Conservation (phyloP, 1,139 yeast genomes). For the Zygoascus sp. region DNA sequence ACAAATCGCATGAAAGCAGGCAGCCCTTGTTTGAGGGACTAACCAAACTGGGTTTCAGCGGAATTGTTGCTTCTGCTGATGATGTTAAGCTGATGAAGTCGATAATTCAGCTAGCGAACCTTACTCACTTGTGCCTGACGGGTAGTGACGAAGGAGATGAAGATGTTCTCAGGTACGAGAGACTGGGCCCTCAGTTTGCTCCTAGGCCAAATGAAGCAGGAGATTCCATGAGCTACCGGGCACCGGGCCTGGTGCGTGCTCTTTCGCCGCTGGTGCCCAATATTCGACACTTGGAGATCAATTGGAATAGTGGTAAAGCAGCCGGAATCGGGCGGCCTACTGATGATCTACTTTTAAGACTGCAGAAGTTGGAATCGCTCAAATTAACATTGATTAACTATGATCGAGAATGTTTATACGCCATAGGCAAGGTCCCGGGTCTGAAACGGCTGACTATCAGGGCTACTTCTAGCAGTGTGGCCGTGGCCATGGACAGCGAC, state of each 20-base stretch:
- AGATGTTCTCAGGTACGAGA: conserved; percentile 1
- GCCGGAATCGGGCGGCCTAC: not conserved
- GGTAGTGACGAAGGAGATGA: conserved; percentile 17
- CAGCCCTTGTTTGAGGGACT: conserved; percentile 9
- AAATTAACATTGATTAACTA: conserved; percentile 3
- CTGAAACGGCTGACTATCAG: conserved; percentile 6
- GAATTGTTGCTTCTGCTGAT: conserved; percentile 18
- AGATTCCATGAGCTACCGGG: conserved; percentile 1
- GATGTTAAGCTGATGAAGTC: conserved; percentile 13
- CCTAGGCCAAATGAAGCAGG: not conserved
- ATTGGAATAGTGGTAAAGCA: conserved; percentile 7
- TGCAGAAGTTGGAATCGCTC: conserved; percentile 6
- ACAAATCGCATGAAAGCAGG: not conserved
- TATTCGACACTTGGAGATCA: conserved; percentile 8
- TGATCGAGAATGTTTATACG: not conserved
- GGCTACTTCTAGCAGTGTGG: not conserved
- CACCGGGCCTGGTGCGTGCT: conserved; percentile 6
- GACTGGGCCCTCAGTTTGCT: not conserved
- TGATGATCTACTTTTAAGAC: not conserved
- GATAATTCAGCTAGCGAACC: conserved; percentile 15
- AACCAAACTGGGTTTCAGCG: conserved; percentile 22
- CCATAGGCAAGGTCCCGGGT: not conserved
- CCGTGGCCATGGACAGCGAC: conserved; percentile 6
- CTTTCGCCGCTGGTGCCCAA: conserved; percentile 2
- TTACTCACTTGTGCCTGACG: conserved; percentile 16